These are phyloP conservation scores for Cymbidium sinense DNA, from an alignment of 106 monocot genomes.

Conservation along the genomic window DNA sequence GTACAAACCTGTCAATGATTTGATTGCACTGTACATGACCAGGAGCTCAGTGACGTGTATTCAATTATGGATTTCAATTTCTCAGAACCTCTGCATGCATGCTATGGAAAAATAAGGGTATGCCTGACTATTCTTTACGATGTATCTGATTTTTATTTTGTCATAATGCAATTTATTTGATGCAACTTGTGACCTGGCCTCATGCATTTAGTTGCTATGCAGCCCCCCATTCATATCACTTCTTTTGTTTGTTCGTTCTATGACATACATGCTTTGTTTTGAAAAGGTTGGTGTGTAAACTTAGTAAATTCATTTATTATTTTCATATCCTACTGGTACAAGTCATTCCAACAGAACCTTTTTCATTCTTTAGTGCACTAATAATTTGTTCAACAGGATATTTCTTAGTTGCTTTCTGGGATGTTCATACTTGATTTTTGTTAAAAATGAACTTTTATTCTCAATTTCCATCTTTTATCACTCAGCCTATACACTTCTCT, in stretches of 20 bases:
- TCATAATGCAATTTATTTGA: background rate
- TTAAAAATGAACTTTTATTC: background rate
- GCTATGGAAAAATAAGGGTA: slow-evolving; percentile 74
- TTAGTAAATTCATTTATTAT: too few relatives aligned
- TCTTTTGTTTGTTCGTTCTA: too few relatives aligned
- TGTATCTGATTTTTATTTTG: background rate
- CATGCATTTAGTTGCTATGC: too few relatives aligned
- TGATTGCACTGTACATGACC: slow-evolving; percentile 4
- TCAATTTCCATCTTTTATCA: background rate
- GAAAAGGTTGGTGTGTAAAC: too few relatives aligned
- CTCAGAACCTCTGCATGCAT: slow-evolving; percentile 47
- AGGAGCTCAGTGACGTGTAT: slow-evolving; percentile 71
- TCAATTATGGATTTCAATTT: slow-evolving; percentile 84
- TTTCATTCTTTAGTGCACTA: background rate
- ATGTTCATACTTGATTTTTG: background rate
- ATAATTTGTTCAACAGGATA: background rate
- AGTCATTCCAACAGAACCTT: background rate
- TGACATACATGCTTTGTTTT: too few relatives aligned
- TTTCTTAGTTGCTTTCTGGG: background rate
- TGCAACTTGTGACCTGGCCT: background rate
- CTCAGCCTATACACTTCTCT: background rate
- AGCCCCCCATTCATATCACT: too few relatives aligned
- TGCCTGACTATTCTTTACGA: background rate
- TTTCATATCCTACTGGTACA: too few relatives aligned
- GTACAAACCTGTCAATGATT: background rate